Evolutionary conservation across 1,284 basidiomycete genomes (phyloP).

Genomic region (Cerrena zonata): DNA sequence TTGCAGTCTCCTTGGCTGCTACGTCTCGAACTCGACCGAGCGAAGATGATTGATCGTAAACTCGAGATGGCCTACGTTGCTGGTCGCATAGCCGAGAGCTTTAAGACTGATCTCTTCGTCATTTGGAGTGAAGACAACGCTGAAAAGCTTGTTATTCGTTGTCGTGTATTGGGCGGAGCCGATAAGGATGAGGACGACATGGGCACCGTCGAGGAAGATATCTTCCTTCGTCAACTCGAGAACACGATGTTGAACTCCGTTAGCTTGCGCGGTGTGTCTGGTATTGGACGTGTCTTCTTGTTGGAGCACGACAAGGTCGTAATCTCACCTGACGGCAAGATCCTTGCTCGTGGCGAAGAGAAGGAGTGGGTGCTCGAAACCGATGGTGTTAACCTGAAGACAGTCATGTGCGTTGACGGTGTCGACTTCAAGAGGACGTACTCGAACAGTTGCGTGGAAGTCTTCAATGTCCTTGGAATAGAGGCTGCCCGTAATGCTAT

Average conservation of each 20-base stretch:
- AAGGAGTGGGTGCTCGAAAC: constrained; percentile 98
- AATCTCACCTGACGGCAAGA: constrained; percentile 59
- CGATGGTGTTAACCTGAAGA: constrained; percentile 91
- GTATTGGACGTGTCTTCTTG: constrained; percentile 92
- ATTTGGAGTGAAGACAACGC: constrained; percentile 99
- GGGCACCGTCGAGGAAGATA: constrained; percentile 82
- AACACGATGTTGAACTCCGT: constrained; percentile 97
- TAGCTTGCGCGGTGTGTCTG: constrained; percentile 86
- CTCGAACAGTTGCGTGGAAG: constrained; percentile 95
- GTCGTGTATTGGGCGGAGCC: constrained; percentile 83
- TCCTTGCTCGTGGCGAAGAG: constrained; percentile 52
- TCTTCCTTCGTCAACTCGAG: constrained; percentile 93
- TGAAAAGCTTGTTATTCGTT: constrained; percentile 94
- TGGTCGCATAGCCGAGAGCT: constrained; percentile 87
- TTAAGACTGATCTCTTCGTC: constrained; percentile 95
- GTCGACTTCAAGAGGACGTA: constrained; percentile 90
- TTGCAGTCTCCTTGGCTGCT: constrained; percentile 96
- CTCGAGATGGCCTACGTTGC: constrained; percentile 95
- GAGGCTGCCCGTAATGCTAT: constrained; percentile 94
- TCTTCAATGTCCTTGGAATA: constrained; percentile 95
- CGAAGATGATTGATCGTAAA: constrained; percentile 96
- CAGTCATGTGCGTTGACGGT: constrained; percentile 90
- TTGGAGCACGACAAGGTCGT: constrained; percentile 80
- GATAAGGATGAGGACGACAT: constrained; percentile 88
- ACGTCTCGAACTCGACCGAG: constrained; percentile 92